Evolutionary conservation across 1,139 yeast species (phyloP).

Genomic region (Yamadazyma jaroonii): DNA sequence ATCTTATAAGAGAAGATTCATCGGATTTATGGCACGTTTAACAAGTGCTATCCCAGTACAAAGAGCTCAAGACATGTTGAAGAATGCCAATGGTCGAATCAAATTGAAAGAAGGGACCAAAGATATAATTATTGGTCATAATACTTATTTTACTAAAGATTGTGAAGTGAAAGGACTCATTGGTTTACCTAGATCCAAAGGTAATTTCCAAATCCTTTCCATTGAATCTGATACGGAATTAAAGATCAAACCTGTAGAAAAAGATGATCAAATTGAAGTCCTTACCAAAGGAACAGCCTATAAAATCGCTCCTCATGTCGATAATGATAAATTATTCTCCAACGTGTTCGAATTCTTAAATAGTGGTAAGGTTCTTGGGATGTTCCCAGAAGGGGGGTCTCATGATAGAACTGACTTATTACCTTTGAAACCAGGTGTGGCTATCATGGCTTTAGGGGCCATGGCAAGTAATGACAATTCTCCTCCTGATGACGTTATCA

Average conservation of each 20-base stretch:
- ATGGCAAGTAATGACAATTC: slow-evolving; percentile 56
- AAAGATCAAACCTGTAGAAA: slow-evolving; percentile 46
- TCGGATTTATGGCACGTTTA: slow-evolving; percentile 56
- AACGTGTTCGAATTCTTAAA: slow-evolving; percentile 63
- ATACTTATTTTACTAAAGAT: slow-evolving; percentile 46
- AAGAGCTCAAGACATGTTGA: slow-evolving; percentile 65
- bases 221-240: slow-evolving; percentile 54
- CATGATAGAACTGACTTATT: slow-evolving; percentile 90
- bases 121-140: slow-evolving; percentile 38
- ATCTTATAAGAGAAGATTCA: slow-evolving; percentile 49
- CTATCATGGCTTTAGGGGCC: slow-evolving; percentile 96
- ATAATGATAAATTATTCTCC: slow-evolving; percentile 58
- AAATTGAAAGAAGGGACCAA: slow-evolving; percentile 23
- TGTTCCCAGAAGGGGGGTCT: slow-evolving; percentile 79
- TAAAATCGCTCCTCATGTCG: slow-evolving; percentile 62
- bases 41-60: slow-evolving; percentile 72
- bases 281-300: slow-evolving; percentile 48
- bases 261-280: slow-evolving; percentile 19
- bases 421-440: slow-evolving; percentile 96
- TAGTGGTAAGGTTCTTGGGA: slow-evolving; percentile 56
- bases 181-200: slow-evolving; percentile 60
- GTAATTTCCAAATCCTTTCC: slow-evolving; percentile 53
- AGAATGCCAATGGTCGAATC: slow-evolving; percentile 46
- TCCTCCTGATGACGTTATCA: slow-evolving; percentile 68
- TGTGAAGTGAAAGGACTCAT: slow-evolving; percentile 53